Percentiles rank a stretch among this genome's conserved stretches.
Evolutionary conservation across 2,329 filamentous ascomycete species (phyloP).

Genomic region (Cladosporium colombiae): DNA sequence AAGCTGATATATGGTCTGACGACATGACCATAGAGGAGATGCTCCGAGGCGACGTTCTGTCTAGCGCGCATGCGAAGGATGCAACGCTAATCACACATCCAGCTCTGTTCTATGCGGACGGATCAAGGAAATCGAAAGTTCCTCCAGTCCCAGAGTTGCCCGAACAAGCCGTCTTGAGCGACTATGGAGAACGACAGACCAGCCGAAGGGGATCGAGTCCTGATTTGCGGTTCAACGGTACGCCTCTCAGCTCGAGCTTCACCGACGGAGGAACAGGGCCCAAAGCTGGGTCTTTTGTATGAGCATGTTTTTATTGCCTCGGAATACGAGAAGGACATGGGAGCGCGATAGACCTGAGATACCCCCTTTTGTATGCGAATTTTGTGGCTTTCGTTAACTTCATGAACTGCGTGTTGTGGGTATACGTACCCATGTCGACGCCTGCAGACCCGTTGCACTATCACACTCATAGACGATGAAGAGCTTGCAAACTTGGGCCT

Average conservation of each 20-base stretch:
- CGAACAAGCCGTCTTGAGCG: constrained; percentile 10
- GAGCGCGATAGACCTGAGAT: neutral
- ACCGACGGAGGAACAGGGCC: constrained; percentile 10
- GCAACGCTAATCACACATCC: constrained; percentile 25
- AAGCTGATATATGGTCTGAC: neutral
- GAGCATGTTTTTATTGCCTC: neutral
- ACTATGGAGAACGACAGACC: neutral
- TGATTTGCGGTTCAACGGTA: constrained; percentile 14
- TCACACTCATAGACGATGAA: neutral
- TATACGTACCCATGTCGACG: neutral
- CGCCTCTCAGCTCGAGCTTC: constrained; percentile 17
- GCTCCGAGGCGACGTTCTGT: constrained; percentile 20
- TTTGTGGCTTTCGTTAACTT: neutral
- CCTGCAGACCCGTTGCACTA: constrained; percentile 13
- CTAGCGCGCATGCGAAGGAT: constrained; percentile 14
- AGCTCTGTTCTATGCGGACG: constrained; percentile 23
- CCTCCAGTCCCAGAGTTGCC: constrained; percentile 1
- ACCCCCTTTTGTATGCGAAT: constrained; percentile 19
- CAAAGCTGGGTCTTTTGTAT: constrained; percentile 18
- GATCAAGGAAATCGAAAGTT: constrained; percentile 5
- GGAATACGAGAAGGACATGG: neutral
- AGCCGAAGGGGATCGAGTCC: constrained; percentile 5
- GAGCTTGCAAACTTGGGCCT: neutral
- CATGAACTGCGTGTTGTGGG: neutral
- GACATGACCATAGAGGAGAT: constrained; percentile 26